phyloP scores from a whole-genome alignment of 306 rosid species.

The Prunus campanulata region DNA sequence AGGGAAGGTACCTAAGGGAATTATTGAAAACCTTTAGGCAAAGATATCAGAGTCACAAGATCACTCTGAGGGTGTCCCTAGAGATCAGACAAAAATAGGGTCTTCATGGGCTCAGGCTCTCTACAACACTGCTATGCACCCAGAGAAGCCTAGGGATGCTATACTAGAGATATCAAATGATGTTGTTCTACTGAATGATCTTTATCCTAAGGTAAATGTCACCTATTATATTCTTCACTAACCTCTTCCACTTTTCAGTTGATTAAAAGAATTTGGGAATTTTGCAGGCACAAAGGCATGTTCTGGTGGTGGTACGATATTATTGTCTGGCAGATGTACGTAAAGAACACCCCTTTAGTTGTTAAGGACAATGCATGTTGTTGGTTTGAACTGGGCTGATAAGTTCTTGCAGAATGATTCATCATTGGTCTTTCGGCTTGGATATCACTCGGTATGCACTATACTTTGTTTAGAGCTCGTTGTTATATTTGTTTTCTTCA shows the following conservation, averaged over 20 bases:
- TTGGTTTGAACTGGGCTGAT: conserved; percentile 77
- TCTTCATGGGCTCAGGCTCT: conserved; percentile 79
- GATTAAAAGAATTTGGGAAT: neutral
- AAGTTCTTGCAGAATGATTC: conserved; percentile 66
- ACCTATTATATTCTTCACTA: neutral
- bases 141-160: conserved; percentile 45
- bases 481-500: conserved; percentile 7
- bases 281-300: conserved; percentile 69
- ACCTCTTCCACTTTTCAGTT: conserved; percentile 5
- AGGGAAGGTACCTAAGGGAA: conserved; percentile 23
- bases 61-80: conserved; percentile 21
- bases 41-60: conserved; percentile 29
- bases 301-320: conserved; percentile 58
- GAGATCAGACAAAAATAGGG: conserved; percentile 46
- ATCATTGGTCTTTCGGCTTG: conserved; percentile 68
- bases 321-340: conserved; percentile 51
- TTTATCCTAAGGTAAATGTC: conserved; percentile 70
- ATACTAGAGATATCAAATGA: conserved; percentile 62
- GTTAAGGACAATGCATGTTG: conserved; percentile 58
- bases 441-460: conserved; percentile 72
- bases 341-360: conserved; percentile 57
- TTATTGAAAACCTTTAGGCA: conserved; percentile 26
- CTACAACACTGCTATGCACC: conserved; percentile 61
- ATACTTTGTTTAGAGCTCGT: neutral
- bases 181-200: conserved; percentile 63